A percentile compares a stretch with the other conserved stretches of the same genome.
Evolutionary conservation across 2,329 filamentous ascomycete genomes (phyloP).

Genomic region (Pyrenophora graminea): DNA sequence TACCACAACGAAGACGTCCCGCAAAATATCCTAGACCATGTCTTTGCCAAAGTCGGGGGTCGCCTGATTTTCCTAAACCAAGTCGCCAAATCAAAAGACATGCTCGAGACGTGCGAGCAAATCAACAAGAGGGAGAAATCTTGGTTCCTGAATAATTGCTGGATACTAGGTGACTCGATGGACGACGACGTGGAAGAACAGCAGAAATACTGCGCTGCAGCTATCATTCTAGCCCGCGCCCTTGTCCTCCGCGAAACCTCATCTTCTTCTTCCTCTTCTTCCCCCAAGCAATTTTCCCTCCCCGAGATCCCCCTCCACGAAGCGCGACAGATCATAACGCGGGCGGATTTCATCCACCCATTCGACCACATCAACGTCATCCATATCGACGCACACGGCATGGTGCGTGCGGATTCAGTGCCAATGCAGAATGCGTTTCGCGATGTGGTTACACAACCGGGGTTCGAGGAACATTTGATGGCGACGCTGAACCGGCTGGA

Average conservation of each 20-base stretch:
- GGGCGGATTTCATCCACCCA: slow-evolving; percentile 86
- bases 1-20: slow-evolving; percentile 70
- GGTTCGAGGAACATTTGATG: slow-evolving; percentile 81
- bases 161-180: slow-evolving; percentile 75
- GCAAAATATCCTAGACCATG: slow-evolving; percentile 65
- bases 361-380: slow-evolving; percentile 95
- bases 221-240: slow-evolving; percentile 87
- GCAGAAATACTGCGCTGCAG: slow-evolving; percentile 92
- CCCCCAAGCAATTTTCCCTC: slow-evolving; percentile 69
- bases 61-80: slow-evolving; percentile 84
- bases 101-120: slow-evolving; percentile 75
- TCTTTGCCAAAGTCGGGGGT: slow-evolving; percentile 88
- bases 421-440: slow-evolving; percentile 94
- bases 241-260: slow-evolving; percentile 74
- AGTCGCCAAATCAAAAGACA: slow-evolving; percentile 79
- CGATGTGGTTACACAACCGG: slow-evolving; percentile 73
- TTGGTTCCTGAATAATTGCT: slow-evolving; percentile 78
- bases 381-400: slow-evolving; percentile 84
- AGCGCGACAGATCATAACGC: slow-evolving; percentile 78
- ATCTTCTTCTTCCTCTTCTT: slow-evolving; percentile 44
- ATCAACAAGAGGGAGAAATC: slow-evolving; percentile 73
- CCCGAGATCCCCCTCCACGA: slow-evolving; percentile 64
- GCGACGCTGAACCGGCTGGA: slow-evolving; percentile 80
- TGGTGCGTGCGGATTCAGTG: slow-evolving; percentile 88
- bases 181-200: slow-evolving; percentile 98